Evolutionary conservation across 345 rosid genomes (phyloP).

Genomic region (Leavenworthia alabamica): DNA sequence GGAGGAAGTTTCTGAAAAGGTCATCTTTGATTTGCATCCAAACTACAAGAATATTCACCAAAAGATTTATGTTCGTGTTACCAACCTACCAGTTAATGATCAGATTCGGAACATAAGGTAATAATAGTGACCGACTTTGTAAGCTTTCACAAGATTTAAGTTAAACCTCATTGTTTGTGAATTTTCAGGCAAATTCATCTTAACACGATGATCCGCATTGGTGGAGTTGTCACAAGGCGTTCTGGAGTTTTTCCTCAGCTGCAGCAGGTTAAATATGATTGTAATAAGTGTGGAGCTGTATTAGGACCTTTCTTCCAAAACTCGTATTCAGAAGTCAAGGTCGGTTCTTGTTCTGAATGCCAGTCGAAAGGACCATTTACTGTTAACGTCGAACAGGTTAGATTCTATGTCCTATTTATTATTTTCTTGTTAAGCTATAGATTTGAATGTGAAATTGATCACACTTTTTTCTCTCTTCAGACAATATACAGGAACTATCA

Average conservation of each 20-base stretch:
- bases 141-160: neutral
- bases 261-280: conserved; percentile 97
- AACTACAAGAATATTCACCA: conserved; percentile 81
- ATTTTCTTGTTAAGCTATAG: too few relatives aligned
- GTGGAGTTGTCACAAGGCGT: conserved; percentile 96
- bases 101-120: conserved; percentile 93
- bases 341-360: conserved; percentile 97
- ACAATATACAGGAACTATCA: conserved; percentile 95
- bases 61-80: conserved; percentile 76
- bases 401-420: too few relatives aligned
- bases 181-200: conserved; percentile 83
- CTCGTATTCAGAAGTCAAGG: conserved; percentile 97
- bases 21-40: conserved; percentile 80
- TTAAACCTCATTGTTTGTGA: neutral
- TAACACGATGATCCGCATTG: conserved; percentile 95
- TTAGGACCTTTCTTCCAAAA: conserved; percentile 95
- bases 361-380: conserved; percentile 98
- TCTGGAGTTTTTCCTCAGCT: conserved; percentile 98
- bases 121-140: neutral
- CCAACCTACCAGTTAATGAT: conserved; percentile 89
- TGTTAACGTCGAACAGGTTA: conserved; percentile 88
- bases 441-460: neutral
- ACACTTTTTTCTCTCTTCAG: conserved; percentile 44
- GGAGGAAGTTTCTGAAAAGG: conserved; percentile 80
- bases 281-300: conserved; percentile 86